Conservation (phyloP, 768 basidiomycete genomes). For the Psilocybe cubensis region DNA sequence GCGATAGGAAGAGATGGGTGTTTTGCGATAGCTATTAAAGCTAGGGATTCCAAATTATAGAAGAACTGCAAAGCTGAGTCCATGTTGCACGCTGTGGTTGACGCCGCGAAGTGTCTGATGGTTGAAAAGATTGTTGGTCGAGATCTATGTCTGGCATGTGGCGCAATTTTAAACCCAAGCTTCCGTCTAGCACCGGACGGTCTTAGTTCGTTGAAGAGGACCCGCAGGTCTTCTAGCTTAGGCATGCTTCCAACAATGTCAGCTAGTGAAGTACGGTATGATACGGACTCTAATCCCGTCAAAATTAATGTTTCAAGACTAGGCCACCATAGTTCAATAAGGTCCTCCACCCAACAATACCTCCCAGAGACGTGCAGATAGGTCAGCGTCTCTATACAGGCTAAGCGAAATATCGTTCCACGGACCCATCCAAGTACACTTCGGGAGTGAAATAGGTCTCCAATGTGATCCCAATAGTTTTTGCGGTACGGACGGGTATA, state of each 20-base stretch:
- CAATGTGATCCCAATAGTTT: slow-evolving; percentile 37
- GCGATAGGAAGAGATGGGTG: slow-evolving; percentile 41
- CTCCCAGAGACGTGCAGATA: slow-evolving; percentile 43
- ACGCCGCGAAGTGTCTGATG: slow-evolving; percentile 38
- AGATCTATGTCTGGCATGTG: slow-evolving; percentile 15
- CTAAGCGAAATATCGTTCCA: slow-evolving; percentile 32
- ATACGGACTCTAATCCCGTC: slow-evolving; percentile 38
- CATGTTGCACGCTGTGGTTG: slow-evolving; percentile 40
- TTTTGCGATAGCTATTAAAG: slow-evolving; percentile 39
- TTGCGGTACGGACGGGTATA: slow-evolving; percentile 42
- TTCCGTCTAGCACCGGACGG: slow-evolving; percentile 13
- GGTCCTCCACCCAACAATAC: slow-evolving; percentile 33
- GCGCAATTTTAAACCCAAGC: background rate
- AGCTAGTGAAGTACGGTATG: too few relatives aligned
- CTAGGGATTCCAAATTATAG: slow-evolving; percentile 33
- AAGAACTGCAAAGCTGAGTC: slow-evolving; percentile 33
- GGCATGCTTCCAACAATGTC: too few relatives aligned
- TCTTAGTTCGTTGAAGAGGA: background rate
- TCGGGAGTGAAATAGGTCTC: slow-evolving; percentile 31
- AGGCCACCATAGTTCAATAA: slow-evolving; percentile 37
- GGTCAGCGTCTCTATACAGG: slow-evolving; percentile 29
- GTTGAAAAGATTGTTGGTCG: slow-evolving; percentile 28
- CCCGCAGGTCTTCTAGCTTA: background rate
- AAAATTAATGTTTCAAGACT: slow-evolving; percentile 39
- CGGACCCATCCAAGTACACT: background rate